Evolutionary conservation across 495 filamentous ascomycete genomes (phyloP), one percentile per base, ranked within the genome.

Genomic region (Neurospora tetrasperma): DNA sequence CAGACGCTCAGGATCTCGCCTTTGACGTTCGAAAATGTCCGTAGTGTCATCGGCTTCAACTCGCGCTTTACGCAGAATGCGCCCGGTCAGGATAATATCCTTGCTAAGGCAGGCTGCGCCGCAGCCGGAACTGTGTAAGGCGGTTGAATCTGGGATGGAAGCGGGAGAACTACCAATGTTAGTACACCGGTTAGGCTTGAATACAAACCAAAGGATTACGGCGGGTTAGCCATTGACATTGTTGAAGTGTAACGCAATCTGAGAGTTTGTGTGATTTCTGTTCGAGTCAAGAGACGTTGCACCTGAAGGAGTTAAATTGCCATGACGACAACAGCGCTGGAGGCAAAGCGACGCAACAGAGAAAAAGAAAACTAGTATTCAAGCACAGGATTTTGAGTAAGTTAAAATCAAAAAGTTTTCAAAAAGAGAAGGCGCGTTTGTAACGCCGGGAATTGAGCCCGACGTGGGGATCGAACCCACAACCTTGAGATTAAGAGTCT

Each of bases 31-130:
- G 84, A 84, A 72, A 79, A 78, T 3, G 85, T 87, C 44, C 88
- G 90, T 78, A 82, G 83, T 31, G 82, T 91, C 20, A 80, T 92
- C 69, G 89, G 88, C 74, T 92, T 89, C 81, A 92, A 92, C 81
- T 81, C 88, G 9, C 82, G 90, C 2, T 88, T 85, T 75, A 86
- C 85, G 1, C 90, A 92, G 79, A 90, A 90, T 75, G 74, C 77
- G 0, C 83, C 86, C 0, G 89, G 86, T 5, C 59, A 81, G 72
- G 77, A 80, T 27, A 92, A 92, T 74, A 73, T 90, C 12, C 74
- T 92, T 42, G 54, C 54, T 9, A 66, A 74, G 54, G 54, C 2
- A 16, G 54, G 54, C 27, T 66, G 54, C 54, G 14, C 7, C 27
- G 3, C 7, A 31, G 27, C 23, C 23, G 54, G 6, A 6, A 3